Conservation (phyloP, 441 rosid species). For the Euphorbia celastroides region DNA sequence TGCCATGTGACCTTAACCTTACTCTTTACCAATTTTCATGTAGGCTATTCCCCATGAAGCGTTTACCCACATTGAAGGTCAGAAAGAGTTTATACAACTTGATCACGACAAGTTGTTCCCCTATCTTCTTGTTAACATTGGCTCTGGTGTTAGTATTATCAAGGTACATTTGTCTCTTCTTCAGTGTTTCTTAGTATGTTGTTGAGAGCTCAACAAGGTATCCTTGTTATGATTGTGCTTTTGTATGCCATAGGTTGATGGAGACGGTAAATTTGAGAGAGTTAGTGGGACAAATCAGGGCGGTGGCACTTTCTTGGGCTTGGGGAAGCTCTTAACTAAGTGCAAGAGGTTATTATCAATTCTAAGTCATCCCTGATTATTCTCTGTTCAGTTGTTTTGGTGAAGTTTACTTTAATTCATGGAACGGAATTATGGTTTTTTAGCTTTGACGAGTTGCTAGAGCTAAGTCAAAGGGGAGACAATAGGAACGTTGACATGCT, state of each 20-base stretch:
- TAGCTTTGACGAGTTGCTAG: conserved; percentile 97
- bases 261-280: conserved; percentile 94
- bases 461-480: conserved; percentile 97
- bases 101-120: conserved; percentile 91
- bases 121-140: conserved; percentile 96
- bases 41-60: conserved; percentile 99
- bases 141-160: conserved; percentile 99
- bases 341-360: conserved; percentile 70
- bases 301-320: conserved; percentile 98
- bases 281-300: conserved; percentile 99
- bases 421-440: no score
- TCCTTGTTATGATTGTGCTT: conserved; percentile 17
- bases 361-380: conserved; percentile 14
- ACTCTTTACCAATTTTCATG: conserved; percentile 18
- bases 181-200: conserved; percentile 12
- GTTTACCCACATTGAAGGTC: conserved; percentile 90
- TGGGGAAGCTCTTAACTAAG: conserved; percentile 93
- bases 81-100: conserved; percentile 92
- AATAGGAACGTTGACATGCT: conserved; percentile 96
- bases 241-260: conserved; percentile 70
- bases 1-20: background rate
- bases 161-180: conserved; percentile 47
- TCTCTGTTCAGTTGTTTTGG: conserved; percentile 7
- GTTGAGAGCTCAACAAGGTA: conserved; percentile 14
- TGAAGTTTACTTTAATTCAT: conserved; percentile 8